Conservation (phyloP, 257 asterid species). For the Jasminum sambac region DNA sequence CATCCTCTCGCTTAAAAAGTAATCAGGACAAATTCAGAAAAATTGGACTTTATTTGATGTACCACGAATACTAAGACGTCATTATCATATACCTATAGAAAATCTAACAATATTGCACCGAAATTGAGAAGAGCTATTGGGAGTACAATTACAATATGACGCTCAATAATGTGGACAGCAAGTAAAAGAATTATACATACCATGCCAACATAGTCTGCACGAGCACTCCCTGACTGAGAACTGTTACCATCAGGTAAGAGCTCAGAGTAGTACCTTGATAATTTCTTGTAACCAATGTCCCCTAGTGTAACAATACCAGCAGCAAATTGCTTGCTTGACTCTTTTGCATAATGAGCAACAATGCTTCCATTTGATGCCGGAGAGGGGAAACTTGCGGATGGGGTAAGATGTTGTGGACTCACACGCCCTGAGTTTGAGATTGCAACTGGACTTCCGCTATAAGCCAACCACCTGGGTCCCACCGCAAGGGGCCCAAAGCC, state of each 20-base stretch:
- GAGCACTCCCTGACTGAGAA: conserved; percentile 50
- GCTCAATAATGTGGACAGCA: not conserved
- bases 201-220: conserved; percentile 77
- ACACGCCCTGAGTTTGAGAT: conserved; percentile 61
- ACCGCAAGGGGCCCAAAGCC: conserved; percentile 95
- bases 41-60: conserved; percentile 29
- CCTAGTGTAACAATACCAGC: conserved; percentile 87
- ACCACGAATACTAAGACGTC: conserved; percentile 19
- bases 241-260: conserved; percentile 60
- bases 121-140: not conserved
- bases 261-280: conserved; percentile 83
- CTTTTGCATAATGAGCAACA: conserved; percentile 92
- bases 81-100: not conserved
- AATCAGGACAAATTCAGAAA: conserved; percentile 28
- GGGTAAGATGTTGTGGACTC: conserved; percentile 72
- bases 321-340: conserved; percentile 94
- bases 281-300: conserved; percentile 83
- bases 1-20: not conserved
- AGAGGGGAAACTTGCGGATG: conserved; percentile 57
- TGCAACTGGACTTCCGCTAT: conserved; percentile 81
- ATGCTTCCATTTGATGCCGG: conserved; percentile 72
- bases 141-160: not conserved
- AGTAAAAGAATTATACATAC: conserved; percentile 40
- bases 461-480: conserved; percentile 96
- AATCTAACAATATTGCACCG: not conserved